Evolutionary conservation across 768 basidiomycete genomes (phyloP), one percentile per base, ranked within the genome.

Genomic region (Calocera cornea): DNA sequence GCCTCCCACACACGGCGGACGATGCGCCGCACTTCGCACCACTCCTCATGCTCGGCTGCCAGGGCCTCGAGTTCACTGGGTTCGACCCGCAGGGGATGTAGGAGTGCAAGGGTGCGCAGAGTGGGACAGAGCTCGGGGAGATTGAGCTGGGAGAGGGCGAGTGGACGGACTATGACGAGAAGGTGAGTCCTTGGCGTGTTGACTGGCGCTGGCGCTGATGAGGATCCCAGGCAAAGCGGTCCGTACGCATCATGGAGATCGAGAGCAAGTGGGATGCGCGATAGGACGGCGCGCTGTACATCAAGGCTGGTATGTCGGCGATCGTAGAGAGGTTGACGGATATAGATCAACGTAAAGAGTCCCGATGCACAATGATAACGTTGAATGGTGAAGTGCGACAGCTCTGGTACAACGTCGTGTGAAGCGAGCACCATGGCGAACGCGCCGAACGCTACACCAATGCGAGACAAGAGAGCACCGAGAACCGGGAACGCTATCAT

Each of bases 111-210:
- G 92, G 93, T 5, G 74, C 74, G 2, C 82, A 80, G 41, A 80
- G 80, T 0, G 82, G 83, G 5, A 83, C 83, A 0, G 65, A 74
- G 2, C 94, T 94, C 73, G 63, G 77, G 10, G 84, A 90, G 1
- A 81, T 90, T n/a, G 85, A 87, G 34, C 78, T 91, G 44, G 75
- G 75, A 0, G 85, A 87, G 31, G 83, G 80, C 1, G 85, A 87
- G 74, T 95, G 93, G 93, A 83, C 80, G 14, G 92, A 94, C 72
- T 95, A 95, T 71, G 92, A 95, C 71, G 92, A 95, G 75, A 92
- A 93, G 83, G 92, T 87, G 69, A 50, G 77, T 24, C 67, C 64
- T n/a, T n/a, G n/a, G n/a, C n/a, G n/a, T 38, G 19, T 33, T 16
- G 31, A 29, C 47, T 24, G 3, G 3, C 7, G 1, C 1, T 41